Base-by-base conservation (phyloP, 192 early-diverging fungal genomes). In the Bifiguratus adelaidae region DNA sequence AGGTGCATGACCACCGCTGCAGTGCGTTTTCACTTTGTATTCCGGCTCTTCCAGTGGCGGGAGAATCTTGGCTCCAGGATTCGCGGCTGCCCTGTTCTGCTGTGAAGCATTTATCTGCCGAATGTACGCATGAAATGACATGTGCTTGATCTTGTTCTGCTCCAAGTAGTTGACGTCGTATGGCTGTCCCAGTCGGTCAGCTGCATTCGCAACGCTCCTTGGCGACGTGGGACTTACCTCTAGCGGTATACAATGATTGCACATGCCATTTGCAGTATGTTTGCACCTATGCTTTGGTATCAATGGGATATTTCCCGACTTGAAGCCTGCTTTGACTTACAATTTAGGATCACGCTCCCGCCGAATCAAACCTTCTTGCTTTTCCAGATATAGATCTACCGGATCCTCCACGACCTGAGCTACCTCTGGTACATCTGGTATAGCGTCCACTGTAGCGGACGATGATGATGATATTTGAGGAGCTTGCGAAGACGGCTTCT, bases 101-200 rank as follows among this genome's bases (percentile, higher is more conserved):
- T 83, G 74, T 41, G 68, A 60, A 9, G 78, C 61, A 6, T 78
- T 77, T 0, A 88, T 42, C 52, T 91, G 74, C 24, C 85, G 78
- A 25, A 99, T 58, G 58, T 93, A 89, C 4, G 89, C 75, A 47
- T 97, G 91, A 52, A 93, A 97, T 13, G 91, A 91, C 85, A 97
- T 84, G 60, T 95, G 94, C 61, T 99, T 99, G 53, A 99, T 95
- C 55, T 82, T 82, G 55, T 96, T 82, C 53, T 86, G 68, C 25
- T 85, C 87, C 33, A 97, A 55, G 48, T 93, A 96, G n/a, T 58
- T 75, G 2, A 73, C 33, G 53, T 99, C 94, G 50, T 77, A 99
- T 12, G 95, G 95, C 73, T 73, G 36, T 15, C 26, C 11, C 29
- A 41, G 3, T 7, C 12, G 15, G 59, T 7, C 4, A 8, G 26